Evolutionary conservation across 345 rosid genomes (phyloP).

Genomic region (Citrus glauca): DNA sequence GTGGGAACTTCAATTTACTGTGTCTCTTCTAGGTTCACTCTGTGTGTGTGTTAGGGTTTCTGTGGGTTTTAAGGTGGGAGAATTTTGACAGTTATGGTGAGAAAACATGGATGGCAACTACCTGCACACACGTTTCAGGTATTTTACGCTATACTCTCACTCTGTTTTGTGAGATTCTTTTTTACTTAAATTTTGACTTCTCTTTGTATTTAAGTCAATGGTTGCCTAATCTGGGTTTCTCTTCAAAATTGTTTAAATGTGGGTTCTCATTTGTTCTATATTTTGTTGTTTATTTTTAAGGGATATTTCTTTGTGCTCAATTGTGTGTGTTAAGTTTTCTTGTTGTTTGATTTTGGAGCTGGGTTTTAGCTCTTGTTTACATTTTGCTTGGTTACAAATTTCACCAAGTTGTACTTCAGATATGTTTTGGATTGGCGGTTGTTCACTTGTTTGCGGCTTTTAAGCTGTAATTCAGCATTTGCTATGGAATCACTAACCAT

Average conservation of each 20-base stretch:
- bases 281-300: not conserved
- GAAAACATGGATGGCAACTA: slow-evolving; percentile 98
- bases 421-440: not conserved
- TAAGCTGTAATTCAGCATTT: not conserved
- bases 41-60: not conserved
- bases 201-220: not conserved
- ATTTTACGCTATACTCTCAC: not conserved
- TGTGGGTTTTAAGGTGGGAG: slow-evolving; percentile 19
- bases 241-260: not conserved
- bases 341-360: not conserved
- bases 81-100: slow-evolving; percentile 56
- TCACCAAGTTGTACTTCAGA: not conserved
- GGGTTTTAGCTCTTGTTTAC: not conserved
- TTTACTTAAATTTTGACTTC: not conserved
- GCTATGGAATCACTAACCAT: not conserved
- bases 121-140: slow-evolving; percentile 98
- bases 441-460: not conserved
- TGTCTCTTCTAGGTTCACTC: not conserved
- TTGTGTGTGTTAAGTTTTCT: not conserved
- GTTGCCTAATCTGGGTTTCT: not conserved
- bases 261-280: slow-evolving; percentile 12
- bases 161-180: not conserved
- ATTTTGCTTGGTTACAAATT: not conserved
- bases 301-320: not conserved
- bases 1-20: not conserved